Evolutionary conservation across 1,284 basidiomycete genomes (phyloP), one percentile per base, ranked within the genome.

Genomic region (Amylostereum chailletii): DNA sequence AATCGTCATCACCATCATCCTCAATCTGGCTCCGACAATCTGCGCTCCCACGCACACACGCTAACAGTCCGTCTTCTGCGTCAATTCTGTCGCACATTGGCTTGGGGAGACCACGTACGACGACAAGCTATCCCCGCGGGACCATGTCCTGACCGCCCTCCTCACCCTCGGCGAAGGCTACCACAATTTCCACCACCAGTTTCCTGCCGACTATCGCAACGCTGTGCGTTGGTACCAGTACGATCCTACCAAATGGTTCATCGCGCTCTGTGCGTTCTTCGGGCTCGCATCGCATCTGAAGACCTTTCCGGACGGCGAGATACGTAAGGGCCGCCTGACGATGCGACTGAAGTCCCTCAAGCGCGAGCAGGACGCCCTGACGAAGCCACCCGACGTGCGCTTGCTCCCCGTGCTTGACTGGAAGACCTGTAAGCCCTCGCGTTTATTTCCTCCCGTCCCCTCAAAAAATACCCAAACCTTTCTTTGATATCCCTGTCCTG

Each of bases 151-250:
- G 53, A 92, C 91, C 31, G 91, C 92, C 11, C 72, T 94, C 52
- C 73, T 89, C 52, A 94, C 91, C 3, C 83, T 93, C 72, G 91
- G 92, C 10, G 91, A 94, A 71, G 91, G 91, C 7, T 94, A 94
- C 67, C 91, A 94, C 69, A 94, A 94, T 66, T 94, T 94, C 67
- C 89, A 91, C 65, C 89, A 87, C 59, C 86, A 90, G 59, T 91
- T 90, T 71, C 89, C 88, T 26, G 86, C 83, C 80, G 88, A 90
- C 65, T 90, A 86, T 69, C 75, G 87, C 43, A 90, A 90, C 62
- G 77, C 76, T 19, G 49, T 83, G 69, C 76, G 75, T 58, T 84
- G 79, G 79, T 83, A 78, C 66, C 83, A 84, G 64, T 84, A 80
- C 64, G 77, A 81, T 58, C 76, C 76, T 3, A 79, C 75, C n/a